These are phyloP conservation scores for Erodium texanum DNA, from an alignment of 441 rosid genomes.

Conservation along the genomic window DNA sequence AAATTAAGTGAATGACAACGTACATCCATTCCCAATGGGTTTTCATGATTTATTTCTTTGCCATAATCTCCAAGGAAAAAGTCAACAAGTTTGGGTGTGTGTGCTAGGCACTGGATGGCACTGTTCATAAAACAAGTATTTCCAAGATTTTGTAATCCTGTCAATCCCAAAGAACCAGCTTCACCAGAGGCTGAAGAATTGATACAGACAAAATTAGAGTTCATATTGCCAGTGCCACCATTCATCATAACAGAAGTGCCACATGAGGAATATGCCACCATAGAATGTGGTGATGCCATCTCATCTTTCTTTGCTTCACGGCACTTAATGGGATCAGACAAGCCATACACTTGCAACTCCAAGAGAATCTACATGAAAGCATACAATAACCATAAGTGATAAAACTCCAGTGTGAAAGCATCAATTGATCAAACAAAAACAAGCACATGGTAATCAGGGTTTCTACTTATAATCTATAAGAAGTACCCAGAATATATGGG, in stretches of 20 bases:
- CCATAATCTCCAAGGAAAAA: constrained; percentile 65
- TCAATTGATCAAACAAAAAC: constrained; percentile 3
- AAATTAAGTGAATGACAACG: constrained; percentile 20
- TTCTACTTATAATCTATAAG: background rate
- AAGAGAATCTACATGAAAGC: constrained; percentile 43
- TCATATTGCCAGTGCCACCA: constrained; percentile 38
- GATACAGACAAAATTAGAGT: constrained; percentile 31
- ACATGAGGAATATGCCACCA: constrained; percentile 25
- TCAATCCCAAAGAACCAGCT: constrained; percentile 65
- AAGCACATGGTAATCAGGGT: background rate
- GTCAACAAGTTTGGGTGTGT: constrained; percentile 71
- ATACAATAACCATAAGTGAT: constrained; percentile 16
- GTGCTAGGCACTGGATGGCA: constrained; percentile 72
- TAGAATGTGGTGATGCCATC: constrained; percentile 29
- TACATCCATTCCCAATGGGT: constrained; percentile 74
- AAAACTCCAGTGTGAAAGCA: constrained; percentile 7
- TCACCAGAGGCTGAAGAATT: constrained; percentile 42
- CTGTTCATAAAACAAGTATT: constrained; percentile 84
- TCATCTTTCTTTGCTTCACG: constrained; percentile 61
- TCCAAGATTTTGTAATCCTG: constrained; percentile 76
- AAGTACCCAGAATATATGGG: background rate
- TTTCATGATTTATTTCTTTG: constrained; percentile 59
- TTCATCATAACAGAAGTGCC: constrained; percentile 30
- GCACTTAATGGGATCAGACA: constrained; percentile 59
- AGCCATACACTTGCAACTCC: constrained; percentile 72